A percentile compares a stretch with the other conserved stretches of the same genome.
Conservation (phyloP, 768 basidiomycete species). For the Hydnomerulius pinastri region DNA sequence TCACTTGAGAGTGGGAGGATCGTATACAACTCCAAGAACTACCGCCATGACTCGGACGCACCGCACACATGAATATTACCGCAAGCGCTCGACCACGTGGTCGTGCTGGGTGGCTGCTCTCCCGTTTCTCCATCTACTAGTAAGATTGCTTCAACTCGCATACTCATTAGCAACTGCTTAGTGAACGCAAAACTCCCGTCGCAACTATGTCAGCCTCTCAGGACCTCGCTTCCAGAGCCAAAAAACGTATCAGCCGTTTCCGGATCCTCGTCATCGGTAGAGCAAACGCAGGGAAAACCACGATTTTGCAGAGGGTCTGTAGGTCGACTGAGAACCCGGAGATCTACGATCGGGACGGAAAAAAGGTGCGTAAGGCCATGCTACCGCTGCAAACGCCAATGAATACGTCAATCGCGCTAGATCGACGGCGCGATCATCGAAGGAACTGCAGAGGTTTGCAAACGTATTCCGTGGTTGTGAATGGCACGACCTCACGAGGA, state of each 20-base stretch:
- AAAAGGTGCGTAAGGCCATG: slow-evolving; percentile 8
- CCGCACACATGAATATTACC: too few relatives aligned
- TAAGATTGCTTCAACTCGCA: too few relatives aligned
- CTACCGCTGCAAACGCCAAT: too few relatives aligned
- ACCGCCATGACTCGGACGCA: too few relatives aligned
- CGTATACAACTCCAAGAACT: too few relatives aligned
- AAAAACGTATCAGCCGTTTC: slow-evolving; percentile 22
- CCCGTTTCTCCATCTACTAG: too few relatives aligned
- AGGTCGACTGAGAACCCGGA: slow-evolving; percentile 34
- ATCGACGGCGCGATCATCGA: not conserved
- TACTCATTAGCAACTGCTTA: too few relatives aligned
- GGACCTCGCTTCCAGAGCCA: slow-evolving; percentile 1
- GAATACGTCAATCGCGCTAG: not conserved
- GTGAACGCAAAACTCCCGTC: too few relatives aligned
- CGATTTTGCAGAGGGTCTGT: slow-evolving; percentile 40
- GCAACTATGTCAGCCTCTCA: slow-evolving; percentile 3
- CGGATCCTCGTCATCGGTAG: slow-evolving; percentile 44
- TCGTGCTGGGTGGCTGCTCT: too few relatives aligned
- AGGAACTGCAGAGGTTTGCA: not conserved
- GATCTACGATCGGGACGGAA: slow-evolving; percentile 23
- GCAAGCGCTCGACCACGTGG: too few relatives aligned
- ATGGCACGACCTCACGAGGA: slow-evolving; percentile 35
- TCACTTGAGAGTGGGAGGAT: too few relatives aligned
- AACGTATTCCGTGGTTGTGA: slow-evolving; percentile 27
- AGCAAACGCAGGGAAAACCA: slow-evolving; percentile 44